Conservation (phyloP, 305 asterid species). For the Lippia alba region DNA sequence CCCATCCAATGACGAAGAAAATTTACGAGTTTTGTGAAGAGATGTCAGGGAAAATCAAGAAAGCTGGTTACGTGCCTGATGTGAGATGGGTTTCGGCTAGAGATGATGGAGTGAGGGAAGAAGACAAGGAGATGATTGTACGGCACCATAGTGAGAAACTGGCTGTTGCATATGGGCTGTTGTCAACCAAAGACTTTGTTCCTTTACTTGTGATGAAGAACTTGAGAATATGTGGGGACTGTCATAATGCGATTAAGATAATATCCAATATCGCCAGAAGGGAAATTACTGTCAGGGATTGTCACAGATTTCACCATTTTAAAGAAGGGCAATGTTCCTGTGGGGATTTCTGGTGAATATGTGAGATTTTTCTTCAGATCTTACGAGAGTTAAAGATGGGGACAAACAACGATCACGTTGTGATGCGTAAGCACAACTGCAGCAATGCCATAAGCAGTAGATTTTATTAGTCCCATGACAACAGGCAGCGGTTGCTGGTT, state of each 20-base stretch:
- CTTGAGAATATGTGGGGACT: constrained; percentile 77
- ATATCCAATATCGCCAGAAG: constrained; percentile 48
- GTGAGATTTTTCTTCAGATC: not conserved
- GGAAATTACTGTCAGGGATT: constrained; percentile 63
- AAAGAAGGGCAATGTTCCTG: constrained; percentile 67
- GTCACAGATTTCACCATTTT: constrained; percentile 74
- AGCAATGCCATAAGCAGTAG: not conserved
- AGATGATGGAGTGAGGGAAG: constrained; percentile 48
- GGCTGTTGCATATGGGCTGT: constrained; percentile 69
- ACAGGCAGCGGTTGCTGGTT: not conserved
- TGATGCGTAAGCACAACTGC: not conserved
- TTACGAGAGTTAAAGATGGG: not conserved
- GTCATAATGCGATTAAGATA: constrained; percentile 65
- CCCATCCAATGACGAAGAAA: constrained; percentile 61
- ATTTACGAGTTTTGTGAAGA: constrained; percentile 63
- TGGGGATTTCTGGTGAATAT: constrained; percentile 67
- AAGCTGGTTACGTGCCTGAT: constrained; percentile 60
- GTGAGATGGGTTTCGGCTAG: constrained; percentile 47
- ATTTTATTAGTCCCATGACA: not conserved
- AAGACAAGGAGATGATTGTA: constrained; percentile 48
- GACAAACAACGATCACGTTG: not conserved
- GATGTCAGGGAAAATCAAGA: constrained; percentile 57
- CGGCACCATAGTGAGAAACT: constrained; percentile 78
- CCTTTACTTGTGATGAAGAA: constrained; percentile 67
- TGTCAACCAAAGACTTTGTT: constrained; percentile 43